Conservation (phyloP, 2,329 filamentous ascomycete genomes). For the Davidsoniella virescens region DNA sequence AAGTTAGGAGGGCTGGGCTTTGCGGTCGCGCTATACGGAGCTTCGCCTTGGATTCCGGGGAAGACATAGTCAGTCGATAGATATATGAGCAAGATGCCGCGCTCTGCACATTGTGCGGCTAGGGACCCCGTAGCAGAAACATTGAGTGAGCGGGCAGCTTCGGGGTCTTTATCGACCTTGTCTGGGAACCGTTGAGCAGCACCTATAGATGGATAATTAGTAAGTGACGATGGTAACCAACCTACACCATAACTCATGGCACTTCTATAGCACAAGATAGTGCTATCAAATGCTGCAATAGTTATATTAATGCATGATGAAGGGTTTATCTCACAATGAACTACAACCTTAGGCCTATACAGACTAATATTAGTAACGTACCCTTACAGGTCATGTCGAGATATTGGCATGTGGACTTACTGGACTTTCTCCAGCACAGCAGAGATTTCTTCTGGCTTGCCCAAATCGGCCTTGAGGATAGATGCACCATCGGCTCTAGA, state of each 20-base stretch:
- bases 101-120: constrained; percentile 46
- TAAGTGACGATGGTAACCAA: neutral
- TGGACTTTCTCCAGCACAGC: constrained; percentile 35
- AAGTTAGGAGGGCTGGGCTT: constrained; percentile 57
- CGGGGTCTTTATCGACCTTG: constrained; percentile 64
- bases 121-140: constrained; percentile 52
- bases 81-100: constrained; percentile 52
- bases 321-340: constrained; percentile 49
- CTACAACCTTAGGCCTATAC: constrained; percentile 55
- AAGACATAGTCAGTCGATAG: constrained; percentile 78
- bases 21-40: constrained; percentile 57
- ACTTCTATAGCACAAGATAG: neutral
- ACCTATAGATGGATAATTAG: constrained; percentile 29
- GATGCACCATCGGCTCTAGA: constrained; percentile 55
- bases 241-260: neutral
- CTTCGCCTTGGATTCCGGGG: constrained; percentile 56
- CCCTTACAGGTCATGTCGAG: constrained; percentile 2
- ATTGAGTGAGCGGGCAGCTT: constrained; percentile 58
- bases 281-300: neutral
- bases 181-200: constrained; percentile 82
- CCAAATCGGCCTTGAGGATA: constrained; percentile 44
- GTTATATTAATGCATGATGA: neutral
- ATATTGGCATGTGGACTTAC: constrained; percentile 24
- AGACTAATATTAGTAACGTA: neutral
- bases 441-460: constrained; percentile 29